phyloP scores from a whole-genome alignment of 345 rosid genomes.

The Gossypium longicalyx region DNA sequence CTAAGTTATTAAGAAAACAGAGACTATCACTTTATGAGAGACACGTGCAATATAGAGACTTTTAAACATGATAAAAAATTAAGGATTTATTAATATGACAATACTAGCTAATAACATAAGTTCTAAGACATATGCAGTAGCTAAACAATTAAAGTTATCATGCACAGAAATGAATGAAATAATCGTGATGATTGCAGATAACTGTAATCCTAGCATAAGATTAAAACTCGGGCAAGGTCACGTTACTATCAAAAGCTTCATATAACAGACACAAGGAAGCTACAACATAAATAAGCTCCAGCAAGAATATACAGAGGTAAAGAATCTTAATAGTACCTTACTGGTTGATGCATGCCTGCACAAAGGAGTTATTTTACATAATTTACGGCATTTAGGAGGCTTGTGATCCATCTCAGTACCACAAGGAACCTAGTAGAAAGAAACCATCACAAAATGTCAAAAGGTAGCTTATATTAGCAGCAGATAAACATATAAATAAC shows the following conservation, averaged over 20 bases:
- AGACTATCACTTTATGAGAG: background rate
- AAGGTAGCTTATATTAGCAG: background rate
- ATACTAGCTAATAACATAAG: background rate
- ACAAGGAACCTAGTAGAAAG: conserved; percentile 79
- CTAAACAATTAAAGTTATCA: background rate
- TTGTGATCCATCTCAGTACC: conserved; percentile 85
- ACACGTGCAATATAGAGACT: background rate
- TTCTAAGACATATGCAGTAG: background rate
- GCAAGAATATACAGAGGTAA: background rate
- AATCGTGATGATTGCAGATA: background rate
- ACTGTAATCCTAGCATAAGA: background rate
- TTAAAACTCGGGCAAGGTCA: background rate
- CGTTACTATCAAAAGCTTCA: background rate
- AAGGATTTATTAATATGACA: background rate
- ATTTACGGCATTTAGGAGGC: conserved; percentile 86
- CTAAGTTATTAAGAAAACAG: background rate
- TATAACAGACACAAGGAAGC: background rate
- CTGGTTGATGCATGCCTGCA: conserved; percentile 66
- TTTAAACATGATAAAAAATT: background rate
- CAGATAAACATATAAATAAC: background rate
- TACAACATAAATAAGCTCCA: background rate
- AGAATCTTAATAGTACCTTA: conserved; percentile 49
- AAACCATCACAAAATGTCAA: conserved; percentile 2
- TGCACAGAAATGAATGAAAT: conserved; percentile 2
- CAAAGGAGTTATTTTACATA: conserved; percentile 50